These are phyloP conservation scores for Tuber magnatum DNA, from an alignment of 495 filamentous ascomycete species.

Conservation along the genomic window DNA sequence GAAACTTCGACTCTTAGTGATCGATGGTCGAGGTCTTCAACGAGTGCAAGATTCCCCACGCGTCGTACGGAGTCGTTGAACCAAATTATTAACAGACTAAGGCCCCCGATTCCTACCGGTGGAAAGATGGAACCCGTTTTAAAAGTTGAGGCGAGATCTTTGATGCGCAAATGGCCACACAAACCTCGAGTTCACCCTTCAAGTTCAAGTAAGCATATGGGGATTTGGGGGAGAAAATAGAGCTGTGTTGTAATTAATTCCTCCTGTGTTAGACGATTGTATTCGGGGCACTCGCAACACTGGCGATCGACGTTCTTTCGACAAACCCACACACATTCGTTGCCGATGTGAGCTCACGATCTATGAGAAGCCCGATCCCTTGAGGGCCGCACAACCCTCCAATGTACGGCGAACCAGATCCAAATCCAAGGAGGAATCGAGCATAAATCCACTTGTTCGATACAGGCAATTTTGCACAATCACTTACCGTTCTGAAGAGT, in stretches of 20 bases:
- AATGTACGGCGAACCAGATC: background rate
- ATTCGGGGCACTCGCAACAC: background rate
- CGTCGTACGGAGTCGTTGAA: constrained; percentile 22
- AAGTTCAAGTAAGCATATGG: background rate
- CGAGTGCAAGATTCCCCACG: constrained; percentile 20
- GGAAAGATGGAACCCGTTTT: constrained; percentile 26
- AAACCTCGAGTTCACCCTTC: constrained; percentile 13
- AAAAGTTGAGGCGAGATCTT: constrained; percentile 33
- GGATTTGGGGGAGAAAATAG: background rate
- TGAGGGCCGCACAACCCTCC: background rate
- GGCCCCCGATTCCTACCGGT: constrained; percentile 28
- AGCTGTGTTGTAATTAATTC: background rate
- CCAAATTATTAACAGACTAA: constrained; percentile 30
- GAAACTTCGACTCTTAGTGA: background rate
- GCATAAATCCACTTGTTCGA: constrained; percentile 25
- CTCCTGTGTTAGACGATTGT: background rate
- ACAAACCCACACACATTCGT: constrained; percentile 16
- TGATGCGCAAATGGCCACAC: constrained; percentile 26
- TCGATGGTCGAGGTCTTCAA: constrained; percentile 21
- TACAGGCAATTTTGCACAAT: constrained; percentile 37
- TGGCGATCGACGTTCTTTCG: background rate
- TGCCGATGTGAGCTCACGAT: constrained; percentile 36
- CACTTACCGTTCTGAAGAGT: constrained; percentile 31
- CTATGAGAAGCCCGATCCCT: constrained; percentile 20
- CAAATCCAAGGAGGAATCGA: constrained; percentile 7